Evolutionary conservation across 2,329 filamentous ascomycete genomes (phyloP), one percentile per base, ranked within the genome.

Genomic region (Eutypella sp.): DNA sequence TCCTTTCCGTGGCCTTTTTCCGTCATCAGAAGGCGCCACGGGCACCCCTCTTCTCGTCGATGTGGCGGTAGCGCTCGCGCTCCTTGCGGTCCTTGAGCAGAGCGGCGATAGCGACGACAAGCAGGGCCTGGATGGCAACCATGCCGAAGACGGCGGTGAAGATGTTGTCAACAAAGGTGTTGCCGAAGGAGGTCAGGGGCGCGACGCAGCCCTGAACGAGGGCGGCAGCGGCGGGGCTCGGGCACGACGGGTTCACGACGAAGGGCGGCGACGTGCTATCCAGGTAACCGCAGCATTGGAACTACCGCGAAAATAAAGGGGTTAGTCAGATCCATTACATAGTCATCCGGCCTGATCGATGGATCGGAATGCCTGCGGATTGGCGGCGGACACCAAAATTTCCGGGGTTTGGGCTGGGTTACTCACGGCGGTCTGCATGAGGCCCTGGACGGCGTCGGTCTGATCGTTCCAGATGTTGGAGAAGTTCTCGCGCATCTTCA

Each of bases 91-190:
- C 84, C 74, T 90, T 91, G 57, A 89, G 73, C 38, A 93, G 73
- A 67, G 89, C 89, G 24, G 85, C 83, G 11, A 85, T 82, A 54
- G 81, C 79, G 46, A 92, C 70, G 54, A 92, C 69, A 41, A 92
- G 72, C 42, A 88, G 59, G 36, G 76, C 77, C 60, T 90, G 82
- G 52, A 89, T 64, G 46, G 75, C 87, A 50, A 91, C 87, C 64
- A 92, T 82, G 50, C 86, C 88, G 63, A 93, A 93, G 45, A 86
- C 74, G 20, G 81, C 81, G 1, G 88, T 93, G 65, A 92, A 93
- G 60, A 92, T 81, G 46, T 81, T 68, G 66, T 90, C 86, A 52
- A 92, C 70, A 59, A 85, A 87, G 47, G 72, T 69, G 66, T 89
- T 90, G 47, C 83, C 76, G 57, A 85, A 89, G 44, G 71, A 76